phyloP scores from a whole-genome alignment of 768 basidiomycete genomes.

The Symmetrospora coprosmae region DNA sequence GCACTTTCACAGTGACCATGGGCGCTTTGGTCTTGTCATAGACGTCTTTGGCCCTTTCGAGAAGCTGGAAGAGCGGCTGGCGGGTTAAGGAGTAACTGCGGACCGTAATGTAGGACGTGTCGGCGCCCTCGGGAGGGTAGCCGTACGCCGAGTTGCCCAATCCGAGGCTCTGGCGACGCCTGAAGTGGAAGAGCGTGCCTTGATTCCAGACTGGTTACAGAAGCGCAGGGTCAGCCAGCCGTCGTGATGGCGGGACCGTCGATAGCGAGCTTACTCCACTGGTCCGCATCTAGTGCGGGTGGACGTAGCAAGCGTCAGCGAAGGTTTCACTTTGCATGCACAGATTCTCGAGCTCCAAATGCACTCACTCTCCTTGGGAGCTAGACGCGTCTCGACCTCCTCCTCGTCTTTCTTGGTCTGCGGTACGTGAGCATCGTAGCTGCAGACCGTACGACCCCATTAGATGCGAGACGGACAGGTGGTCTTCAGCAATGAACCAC shows the following conservation, averaged over 20 bases:
- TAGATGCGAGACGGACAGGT: neutral
- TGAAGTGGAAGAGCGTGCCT: neutral
- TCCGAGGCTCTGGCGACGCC: neutral
- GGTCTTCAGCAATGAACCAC: neutral
- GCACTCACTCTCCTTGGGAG: slow-evolving; percentile 1
- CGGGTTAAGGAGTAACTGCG: slow-evolving; percentile 18
- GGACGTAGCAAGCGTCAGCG: neutral
- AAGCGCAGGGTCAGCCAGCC: neutral
- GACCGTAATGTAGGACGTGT: neutral
- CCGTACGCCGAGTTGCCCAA: neutral
- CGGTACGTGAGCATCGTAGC: neutral
- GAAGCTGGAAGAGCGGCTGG: slow-evolving; percentile 12
- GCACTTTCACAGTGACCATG: slow-evolving; percentile 12
- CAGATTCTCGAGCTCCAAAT: no score
- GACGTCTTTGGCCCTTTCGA: slow-evolving; percentile 3
- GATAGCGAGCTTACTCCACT: neutral
- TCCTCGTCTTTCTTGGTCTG: neutral
- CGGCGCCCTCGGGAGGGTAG: neutral
- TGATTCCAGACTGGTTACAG: neutral
- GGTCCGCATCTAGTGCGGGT: neutral
- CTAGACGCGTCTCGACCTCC: slow-evolving; percentile 2
- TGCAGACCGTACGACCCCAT: neutral
- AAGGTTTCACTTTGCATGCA: no score
- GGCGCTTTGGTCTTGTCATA: slow-evolving; percentile 5
- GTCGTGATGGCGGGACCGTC: neutral